Base-by-base conservation (phyloP, 306 rosid genomes). In the Cucumis sativus region DNA sequence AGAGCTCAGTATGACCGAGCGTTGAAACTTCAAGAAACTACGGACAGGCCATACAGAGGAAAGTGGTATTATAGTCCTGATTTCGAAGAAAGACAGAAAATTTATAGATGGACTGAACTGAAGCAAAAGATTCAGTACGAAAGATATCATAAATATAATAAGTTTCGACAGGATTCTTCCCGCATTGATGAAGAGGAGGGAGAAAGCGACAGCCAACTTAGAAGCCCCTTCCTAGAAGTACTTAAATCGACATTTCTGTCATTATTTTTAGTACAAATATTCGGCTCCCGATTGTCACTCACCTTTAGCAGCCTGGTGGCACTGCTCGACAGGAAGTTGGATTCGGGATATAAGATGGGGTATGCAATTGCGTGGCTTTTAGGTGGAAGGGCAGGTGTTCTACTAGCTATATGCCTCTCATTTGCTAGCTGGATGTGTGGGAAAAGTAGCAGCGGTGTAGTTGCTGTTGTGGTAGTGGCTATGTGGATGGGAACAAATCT, bases 341-440 rank as follows among this genome's bases (percentile, higher is more conserved):
- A 94, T 17, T 62, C 75, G 0, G 95, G 98, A 47, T 92, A 94
- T 15, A 94, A 90, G 85, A 77, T 86, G 10, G 98, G 92, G 20
- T 87, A 89, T 80, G 82, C 79, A 77, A 83, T 94, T 69, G 97
- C 98, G 30, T 92, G 95, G 96, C 64, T 89, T 84, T 73, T 95
- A 83, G 97, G 97, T 30, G 98, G 97, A 28, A 87, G 86, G 74
- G 88, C 87, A 6, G 98, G 98, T 49, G 73, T 95, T 77, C 82
- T 95, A 86, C 89, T 94, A 11, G 84, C 93, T 60, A 51, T 95
- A 81, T 89, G 89, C 82, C 86, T 92, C 80, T 90, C 92, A 15
- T 92, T 94, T 81, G 92, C 93, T 18, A 92, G 97, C 81, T 95
- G 98, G 96, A 86, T 81, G 68, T 95, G 89, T 60, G 98, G 97